Evolutionary conservation across 73 alveolate species (phyloP).

Genomic region (Paramecium primaurelia): DNA sequence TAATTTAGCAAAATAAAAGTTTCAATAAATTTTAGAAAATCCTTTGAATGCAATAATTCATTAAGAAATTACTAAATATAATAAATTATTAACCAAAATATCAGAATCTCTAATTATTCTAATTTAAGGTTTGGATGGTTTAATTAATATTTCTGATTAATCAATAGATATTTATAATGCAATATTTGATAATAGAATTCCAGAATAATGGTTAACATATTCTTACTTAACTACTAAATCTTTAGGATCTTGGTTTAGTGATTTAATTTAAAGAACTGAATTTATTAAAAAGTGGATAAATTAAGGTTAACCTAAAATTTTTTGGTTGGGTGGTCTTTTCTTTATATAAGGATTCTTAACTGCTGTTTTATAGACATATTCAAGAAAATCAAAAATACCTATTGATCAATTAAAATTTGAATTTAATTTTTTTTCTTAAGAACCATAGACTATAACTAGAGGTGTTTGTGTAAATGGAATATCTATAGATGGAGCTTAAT

Average conservation of each 20-base stretch:
- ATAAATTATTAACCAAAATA: conserved; percentile 63
- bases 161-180: conserved; percentile 76
- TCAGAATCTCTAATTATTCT: conserved; percentile 66
- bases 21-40: conserved; percentile 68
- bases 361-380: conserved; percentile 79
- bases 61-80: conserved; percentile 77
- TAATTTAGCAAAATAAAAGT: conserved; percentile 66
- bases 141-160: conserved; percentile 78
- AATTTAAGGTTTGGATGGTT: conserved; percentile 78
- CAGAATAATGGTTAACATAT: conserved; percentile 75
- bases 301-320: conserved; percentile 78
- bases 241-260: conserved; percentile 81
- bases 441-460: conserved; percentile 59
- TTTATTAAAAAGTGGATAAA: conserved; percentile 82
- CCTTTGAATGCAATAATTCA: conserved; percentile 74
- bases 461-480: conserved; percentile 63
- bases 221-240: conserved; percentile 80
- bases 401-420: conserved; percentile 80
- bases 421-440: conserved; percentile 72
- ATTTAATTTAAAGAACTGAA: conserved; percentile 74
- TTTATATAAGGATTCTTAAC: conserved; percentile 83
- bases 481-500: conserved; percentile 35
- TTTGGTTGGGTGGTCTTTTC: conserved; percentile 85
- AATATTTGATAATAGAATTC: conserved; percentile 75
- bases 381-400: conserved; percentile 76